phyloP scores from a whole-genome alignment of 352 stramenopile genomes.

The Blastocystis sp. region DNA sequence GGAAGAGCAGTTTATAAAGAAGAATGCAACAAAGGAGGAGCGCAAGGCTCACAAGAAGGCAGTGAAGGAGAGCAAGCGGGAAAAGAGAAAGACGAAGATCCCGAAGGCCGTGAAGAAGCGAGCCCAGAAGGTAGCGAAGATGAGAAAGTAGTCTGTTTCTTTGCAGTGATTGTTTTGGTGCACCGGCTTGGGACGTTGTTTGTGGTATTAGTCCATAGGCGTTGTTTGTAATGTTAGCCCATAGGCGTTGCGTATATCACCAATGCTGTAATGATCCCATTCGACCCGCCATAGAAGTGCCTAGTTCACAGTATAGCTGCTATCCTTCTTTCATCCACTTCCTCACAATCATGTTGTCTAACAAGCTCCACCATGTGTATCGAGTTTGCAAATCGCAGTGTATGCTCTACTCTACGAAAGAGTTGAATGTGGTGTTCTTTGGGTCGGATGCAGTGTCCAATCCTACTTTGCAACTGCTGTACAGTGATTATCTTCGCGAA shows the following conservation, averaged over 20 bases:
- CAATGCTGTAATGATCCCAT: too few relatives aligned
- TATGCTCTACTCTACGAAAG: slow-evolving; percentile 21
- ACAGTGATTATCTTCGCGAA: slow-evolving; percentile 42
- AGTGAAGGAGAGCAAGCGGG: slow-evolving; percentile 80
- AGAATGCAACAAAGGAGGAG: slow-evolving; percentile 72
- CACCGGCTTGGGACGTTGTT: too few relatives aligned
- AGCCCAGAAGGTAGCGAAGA: slow-evolving; percentile 54
- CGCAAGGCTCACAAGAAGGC: slow-evolving; percentile 87
- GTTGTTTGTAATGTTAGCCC: too few relatives aligned
- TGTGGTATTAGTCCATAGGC: too few relatives aligned
- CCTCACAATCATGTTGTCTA: neutral
- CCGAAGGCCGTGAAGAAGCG: slow-evolving; percentile 96
- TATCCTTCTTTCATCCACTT: neutral
- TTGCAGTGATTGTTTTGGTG: too few relatives aligned
- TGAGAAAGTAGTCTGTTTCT: slow-evolving; percentile 27
- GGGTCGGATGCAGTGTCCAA: slow-evolving; percentile 29
- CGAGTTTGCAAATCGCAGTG: neutral
- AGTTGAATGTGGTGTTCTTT: slow-evolving; percentile 47
- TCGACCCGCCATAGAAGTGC: neutral
- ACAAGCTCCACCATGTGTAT: neutral
- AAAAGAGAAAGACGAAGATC: slow-evolving; percentile 87
- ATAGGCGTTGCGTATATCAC: too few relatives aligned
- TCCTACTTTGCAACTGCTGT: slow-evolving; percentile 40
- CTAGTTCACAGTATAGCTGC: too few relatives aligned
- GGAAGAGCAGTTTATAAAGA: slow-evolving; percentile 59